Evolutionary conservation across 805 yeast species (phyloP).

Genomic region (Myxozyma geophila): DNA sequence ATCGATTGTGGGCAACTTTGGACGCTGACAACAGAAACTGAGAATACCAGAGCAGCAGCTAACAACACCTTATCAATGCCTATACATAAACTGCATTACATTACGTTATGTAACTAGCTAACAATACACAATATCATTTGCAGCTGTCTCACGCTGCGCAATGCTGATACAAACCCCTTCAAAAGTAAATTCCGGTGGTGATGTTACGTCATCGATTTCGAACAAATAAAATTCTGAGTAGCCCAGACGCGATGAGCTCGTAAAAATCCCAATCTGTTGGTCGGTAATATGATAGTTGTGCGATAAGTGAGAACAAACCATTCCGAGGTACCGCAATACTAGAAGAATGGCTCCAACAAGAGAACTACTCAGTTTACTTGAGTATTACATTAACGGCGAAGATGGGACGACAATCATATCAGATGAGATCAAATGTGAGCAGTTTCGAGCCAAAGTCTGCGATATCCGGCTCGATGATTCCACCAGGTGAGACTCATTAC

Average conservation of each 20-base stretch:
- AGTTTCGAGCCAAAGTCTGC: background rate
- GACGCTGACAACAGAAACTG: background rate
- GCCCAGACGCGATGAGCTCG: background rate
- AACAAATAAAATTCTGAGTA: background rate
- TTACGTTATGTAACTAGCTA: too few relatives aligned
- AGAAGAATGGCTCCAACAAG: background rate
- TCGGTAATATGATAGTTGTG: background rate
- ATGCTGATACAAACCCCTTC: background rate
- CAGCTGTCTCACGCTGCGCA: too few relatives aligned
- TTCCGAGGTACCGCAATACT: too few relatives aligned
- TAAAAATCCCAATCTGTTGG: background rate
- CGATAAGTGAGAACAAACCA: too few relatives aligned
- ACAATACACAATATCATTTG: too few relatives aligned
- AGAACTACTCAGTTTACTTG: slow-evolving; percentile 2
- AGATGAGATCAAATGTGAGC: slow-evolving; percentile 1
- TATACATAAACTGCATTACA: too few relatives aligned
- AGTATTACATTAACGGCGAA: background rate
- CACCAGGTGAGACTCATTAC: background rate
- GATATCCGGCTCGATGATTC: slow-evolving; percentile 8
- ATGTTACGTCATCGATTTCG: background rate
- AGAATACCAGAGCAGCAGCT: background rate
- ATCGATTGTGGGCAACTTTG: background rate
- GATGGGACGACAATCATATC: background rate
- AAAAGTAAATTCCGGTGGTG: background rate
- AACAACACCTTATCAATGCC: background rate